Base-by-base conservation (phyloP, 192 early-diverging fungal species). In the Mortierella hygrophila region DNA sequence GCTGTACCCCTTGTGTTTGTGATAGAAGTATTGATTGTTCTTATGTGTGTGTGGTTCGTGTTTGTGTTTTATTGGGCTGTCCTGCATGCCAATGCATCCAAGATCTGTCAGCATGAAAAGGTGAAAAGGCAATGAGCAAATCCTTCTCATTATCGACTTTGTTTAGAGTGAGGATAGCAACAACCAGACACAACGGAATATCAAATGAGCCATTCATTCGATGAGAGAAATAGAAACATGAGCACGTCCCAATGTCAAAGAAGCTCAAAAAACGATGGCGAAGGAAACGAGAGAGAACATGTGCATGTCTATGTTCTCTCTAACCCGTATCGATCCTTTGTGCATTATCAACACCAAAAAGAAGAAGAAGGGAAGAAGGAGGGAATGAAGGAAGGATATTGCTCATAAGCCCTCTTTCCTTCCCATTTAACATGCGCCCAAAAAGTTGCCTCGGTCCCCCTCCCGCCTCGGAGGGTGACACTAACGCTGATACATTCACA, bases 51-150 rank as follows among this genome's bases (percentile, higher is more conserved):
- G 9, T n/a, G 7, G 57, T 26, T 60, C n/a, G 57, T 65, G 60
- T 63, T 63, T 63, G 60, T 11, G 7, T 65, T 32, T 15, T 65
- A 29, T 65, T 29, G 26, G 21, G 57, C 11, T 32, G 60, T 65
- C 60, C 29, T 65, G 60, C 60, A 65, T 65, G 55, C 23, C 21
- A 54, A 60, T 60, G 60, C 60, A 65, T 32, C 60, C 60, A 65
- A 32, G 29, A 65, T 65, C 26, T 65, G n/a, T 65, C 60, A 65
- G 60, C 60, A 3, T 32, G 9, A 26, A 65, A 65, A 65, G 32
- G 0, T 32, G 2, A 26, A 65, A 65, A 65, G 32, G 0, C 57
- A n/a, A 29, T 6, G 9, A 60, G n/a, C 57, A 55, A n/a, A n/a
- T n/a, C 57, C n/a, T 32, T 13, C 26, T 65, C 23, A 46, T 52